Evolutionary conservation across 1,284 basidiomycete genomes (phyloP), one percentile per base, ranked within the genome.

Genomic region (Ceratobasidium sp.): DNA sequence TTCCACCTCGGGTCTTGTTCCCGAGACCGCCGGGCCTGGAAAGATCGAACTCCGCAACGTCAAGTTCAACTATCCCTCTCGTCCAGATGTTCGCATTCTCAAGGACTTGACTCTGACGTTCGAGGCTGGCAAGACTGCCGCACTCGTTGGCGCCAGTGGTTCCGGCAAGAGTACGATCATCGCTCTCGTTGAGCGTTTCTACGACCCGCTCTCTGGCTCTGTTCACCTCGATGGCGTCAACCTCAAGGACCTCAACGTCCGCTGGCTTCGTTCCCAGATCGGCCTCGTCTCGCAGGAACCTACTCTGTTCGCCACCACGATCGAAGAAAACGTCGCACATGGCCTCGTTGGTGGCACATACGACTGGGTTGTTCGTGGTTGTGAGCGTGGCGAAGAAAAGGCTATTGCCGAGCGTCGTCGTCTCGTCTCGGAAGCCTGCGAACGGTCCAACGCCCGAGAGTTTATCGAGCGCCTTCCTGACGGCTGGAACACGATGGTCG

Each of bases 211-310:
- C 1, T 81, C 80, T 0, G 96, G 96, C 6, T 76, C 78, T 3
- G 88, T 97, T 78, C 88, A 85, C 76, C 84, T 98, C 18, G 96
- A 97, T 75, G 94, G 94, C 4, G 78, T 84, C 43, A 86, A 97
- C 78, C 77, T 98, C 76, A 89, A 86, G 77, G 85, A 89, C 0
- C 83, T 97, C 65, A 97, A 98, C 79, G 79, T 97, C 76, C 91
- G 87, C 76, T 97, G 94, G 94, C 83, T 97, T 32, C 89, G 96
- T 53, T 87, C 89, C 9, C 94, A 97, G 79, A 96, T 98, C 75
- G 96, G 93, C 69, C 86, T 95, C 1, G 94, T 96, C 0, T 91
- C 90, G 1, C 94, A 97, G 81, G 95, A 97, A 80, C 95, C 96
- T n/a, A 90, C 87, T 0, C 84, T 98, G 0, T 97, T 97, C 80